These are phyloP conservation scores for Microascus cirrosus DNA, from an alignment of 2,329 filamentous ascomycete species.

Conservation along the genomic window DNA sequence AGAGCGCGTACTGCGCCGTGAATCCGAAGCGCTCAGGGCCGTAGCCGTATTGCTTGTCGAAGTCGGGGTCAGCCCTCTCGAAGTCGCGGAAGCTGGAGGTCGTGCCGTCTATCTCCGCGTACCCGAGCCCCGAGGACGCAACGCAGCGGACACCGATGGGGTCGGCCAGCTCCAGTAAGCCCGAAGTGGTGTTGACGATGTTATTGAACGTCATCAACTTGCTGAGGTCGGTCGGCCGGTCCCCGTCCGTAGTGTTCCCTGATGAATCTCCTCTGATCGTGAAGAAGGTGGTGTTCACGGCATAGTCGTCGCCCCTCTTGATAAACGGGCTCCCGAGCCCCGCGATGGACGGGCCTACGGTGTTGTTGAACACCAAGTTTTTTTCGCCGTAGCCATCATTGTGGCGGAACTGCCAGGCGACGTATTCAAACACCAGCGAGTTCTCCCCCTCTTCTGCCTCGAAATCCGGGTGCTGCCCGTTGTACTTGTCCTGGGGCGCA, in stretches of 20 bases:
- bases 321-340: conserved; percentile 4
- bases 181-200: not conserved
- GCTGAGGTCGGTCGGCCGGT: not conserved
- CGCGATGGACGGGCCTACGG: not conserved
- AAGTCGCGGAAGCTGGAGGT: conserved; percentile 4
- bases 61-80: not conserved
- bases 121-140: conserved; percentile 2
- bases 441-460: not conserved
- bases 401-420: conserved; percentile 5
- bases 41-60: not conserved
- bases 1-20: not conserved
- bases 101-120: conserved; percentile 2
- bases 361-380: conserved; percentile 1
- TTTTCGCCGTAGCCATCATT: not conserved
- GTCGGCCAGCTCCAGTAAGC: not conserved
- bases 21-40: not conserved
- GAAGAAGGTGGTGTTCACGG: conserved; percentile 6
- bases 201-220: not conserved
- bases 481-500: not conserved
- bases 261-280: not conserved
- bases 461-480: not conserved
- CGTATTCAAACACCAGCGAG: conserved; percentile 5
- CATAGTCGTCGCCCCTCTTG: not conserved
- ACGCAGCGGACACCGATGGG: conserved; percentile 7
- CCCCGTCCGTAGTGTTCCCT: not conserved